A percentile compares a stretch with the other conserved stretches of the same genome.
Conservation (phyloP, 192 early-diverging fungal species). For the Fimicolochytrium jonesii region DNA sequence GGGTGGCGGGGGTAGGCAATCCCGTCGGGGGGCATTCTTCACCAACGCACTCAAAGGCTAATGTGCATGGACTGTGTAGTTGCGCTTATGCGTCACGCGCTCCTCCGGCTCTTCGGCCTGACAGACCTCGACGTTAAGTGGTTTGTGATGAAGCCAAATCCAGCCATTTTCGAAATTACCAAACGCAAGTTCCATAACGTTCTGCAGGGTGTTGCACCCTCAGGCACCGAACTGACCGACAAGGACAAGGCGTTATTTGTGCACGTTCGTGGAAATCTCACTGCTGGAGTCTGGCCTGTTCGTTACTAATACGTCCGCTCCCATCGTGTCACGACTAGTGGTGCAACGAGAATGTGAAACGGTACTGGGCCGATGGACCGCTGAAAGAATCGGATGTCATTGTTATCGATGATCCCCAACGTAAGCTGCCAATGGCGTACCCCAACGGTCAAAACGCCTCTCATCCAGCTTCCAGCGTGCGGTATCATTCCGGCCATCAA, state of each 20-base stretch:
- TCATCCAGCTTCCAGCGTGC: conserved; percentile 23
- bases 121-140: conserved; percentile 63
- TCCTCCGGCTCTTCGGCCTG: conserved; percentile 64
- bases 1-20: conserved; percentile 65
- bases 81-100: conserved; percentile 83
- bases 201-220: conserved; percentile 71
- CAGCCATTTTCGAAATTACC: conserved; percentile 82
- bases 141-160: conserved; percentile 79
- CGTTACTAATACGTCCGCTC: too few relatives aligned
- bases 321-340: too few relatives aligned
- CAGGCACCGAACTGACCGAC: conserved; percentile 43
- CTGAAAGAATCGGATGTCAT: conserved; percentile 70
- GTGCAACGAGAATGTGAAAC: conserved; percentile 59
- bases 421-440: conserved; percentile 27
- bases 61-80: conserved; percentile 32
- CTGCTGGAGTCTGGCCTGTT: too few relatives aligned
- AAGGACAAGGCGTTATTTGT: conserved; percentile 57
- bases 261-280: not conserved
- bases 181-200: conserved; percentile 88
- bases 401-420: conserved; percentile 83
- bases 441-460: too few relatives aligned
- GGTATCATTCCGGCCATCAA: conserved; percentile 79
- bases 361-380: conserved; percentile 73
- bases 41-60: conserved; percentile 56
- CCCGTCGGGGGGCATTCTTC: too few relatives aligned